A percentile compares a stretch with the other conserved stretches of the same genome.
Evolutionary conservation across 148 eudicot species (phyloP).

Genomic region (Talinum fruticosum): DNA sequence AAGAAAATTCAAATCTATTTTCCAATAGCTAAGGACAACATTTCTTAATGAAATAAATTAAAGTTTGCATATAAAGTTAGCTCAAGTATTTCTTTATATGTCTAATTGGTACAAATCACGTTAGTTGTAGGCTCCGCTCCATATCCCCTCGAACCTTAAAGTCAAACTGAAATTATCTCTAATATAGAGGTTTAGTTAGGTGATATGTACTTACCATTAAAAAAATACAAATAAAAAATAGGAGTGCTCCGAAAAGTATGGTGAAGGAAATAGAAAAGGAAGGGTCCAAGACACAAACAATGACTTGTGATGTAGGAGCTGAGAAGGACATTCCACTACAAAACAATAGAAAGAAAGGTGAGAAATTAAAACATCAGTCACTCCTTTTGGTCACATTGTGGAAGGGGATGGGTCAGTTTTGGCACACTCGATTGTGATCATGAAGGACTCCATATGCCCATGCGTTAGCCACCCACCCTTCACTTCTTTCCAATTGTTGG

Average conservation of each 20-base stretch:
- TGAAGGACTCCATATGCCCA: not conserved
- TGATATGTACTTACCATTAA: no score
- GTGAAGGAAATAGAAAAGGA: not conserved
- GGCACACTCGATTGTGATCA: conserved; percentile 1
- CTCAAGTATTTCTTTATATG: no score
- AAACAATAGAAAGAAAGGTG: not conserved
- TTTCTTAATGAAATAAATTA: no score
- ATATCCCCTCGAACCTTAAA: no score
- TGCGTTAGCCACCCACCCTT: not conserved
- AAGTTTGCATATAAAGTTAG: no score
- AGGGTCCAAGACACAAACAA: not conserved
- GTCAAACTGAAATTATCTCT: no score
- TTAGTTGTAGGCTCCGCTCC: no score
- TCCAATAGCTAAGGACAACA: no score
- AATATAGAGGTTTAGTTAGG: no score
- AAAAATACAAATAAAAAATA: no score
- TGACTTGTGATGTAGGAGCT: not conserved
- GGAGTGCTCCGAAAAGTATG: not conserved
- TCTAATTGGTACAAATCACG: no score
- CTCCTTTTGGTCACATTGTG: not conserved
- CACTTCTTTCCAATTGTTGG: not conserved
- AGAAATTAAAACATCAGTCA: not conserved
- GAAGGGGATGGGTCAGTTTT: not conserved
- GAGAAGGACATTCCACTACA: not conserved
- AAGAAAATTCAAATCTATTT: no score